Conservation (phyloP, 2,329 filamentous ascomycete genomes). For the Xylariaceae sp. region DNA sequence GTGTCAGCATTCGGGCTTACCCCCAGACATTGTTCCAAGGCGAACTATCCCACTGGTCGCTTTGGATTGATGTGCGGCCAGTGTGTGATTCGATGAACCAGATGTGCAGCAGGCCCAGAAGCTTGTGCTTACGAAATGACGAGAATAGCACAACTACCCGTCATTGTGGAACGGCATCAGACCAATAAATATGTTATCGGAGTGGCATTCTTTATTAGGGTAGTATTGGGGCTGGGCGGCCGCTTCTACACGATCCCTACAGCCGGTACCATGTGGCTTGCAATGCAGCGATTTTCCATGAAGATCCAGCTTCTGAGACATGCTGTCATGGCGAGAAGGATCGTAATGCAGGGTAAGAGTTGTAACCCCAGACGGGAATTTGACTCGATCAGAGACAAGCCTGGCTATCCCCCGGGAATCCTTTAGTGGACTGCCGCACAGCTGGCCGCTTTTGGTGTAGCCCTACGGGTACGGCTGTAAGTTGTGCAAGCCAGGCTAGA, state of each 20-base stretch:
- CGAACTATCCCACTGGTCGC: no score
- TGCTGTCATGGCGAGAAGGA: constrained; percentile 18
- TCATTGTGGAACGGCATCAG: not conserved
- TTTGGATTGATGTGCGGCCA: constrained; percentile 9
- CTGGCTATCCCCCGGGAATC: constrained; percentile 14
- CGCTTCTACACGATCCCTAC: no score
- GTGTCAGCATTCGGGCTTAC: constrained; percentile 11
- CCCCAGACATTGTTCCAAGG: constrained; percentile 13
- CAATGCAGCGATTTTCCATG: constrained; percentile 2
- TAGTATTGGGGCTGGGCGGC: no score
- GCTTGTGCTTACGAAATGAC: constrained; percentile 6
- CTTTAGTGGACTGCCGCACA: not conserved
- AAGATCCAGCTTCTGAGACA: no score
- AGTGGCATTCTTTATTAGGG: no score
- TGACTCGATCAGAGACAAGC: constrained; percentile 18
- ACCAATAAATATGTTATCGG: constrained; percentile 9
- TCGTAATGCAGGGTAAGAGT: constrained; percentile 7
- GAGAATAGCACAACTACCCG: constrained; percentile 27
- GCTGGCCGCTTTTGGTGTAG: not conserved
- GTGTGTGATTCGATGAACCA: constrained; percentile 1
- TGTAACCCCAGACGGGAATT: constrained; percentile 15
- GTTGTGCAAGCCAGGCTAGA: not conserved
- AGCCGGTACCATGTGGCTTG: constrained; percentile 21
- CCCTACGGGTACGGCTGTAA: not conserved
- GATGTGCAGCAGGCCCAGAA: not conserved